Base-by-base conservation (phyloP, 1,284 basidiomycete species). In the Thelephora terrestris region DNA sequence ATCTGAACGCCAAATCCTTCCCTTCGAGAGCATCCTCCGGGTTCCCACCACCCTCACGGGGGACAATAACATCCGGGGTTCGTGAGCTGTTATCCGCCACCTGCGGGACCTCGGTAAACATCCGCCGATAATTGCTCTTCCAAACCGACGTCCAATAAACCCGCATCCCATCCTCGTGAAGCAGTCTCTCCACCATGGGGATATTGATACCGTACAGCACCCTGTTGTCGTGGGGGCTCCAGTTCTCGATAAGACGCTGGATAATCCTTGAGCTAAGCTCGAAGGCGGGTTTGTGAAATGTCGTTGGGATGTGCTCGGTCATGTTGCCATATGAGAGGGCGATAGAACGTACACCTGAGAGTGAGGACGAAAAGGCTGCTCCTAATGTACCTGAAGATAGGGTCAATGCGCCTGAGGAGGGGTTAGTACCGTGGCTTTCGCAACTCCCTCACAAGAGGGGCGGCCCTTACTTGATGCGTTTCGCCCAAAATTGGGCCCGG, bases 301-400 rank as follows among this genome's bases (percentile, higher is more conserved):
- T 56, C 3, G 63, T 54, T 1, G 89, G 81, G 10, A 83, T 84
- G 4, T 88, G 87, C 53, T 79, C 75, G 37, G 75, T 63, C 50
- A 94, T 80, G 18, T 78, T 87, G 27, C 90, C 92, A 62, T 92
- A 96, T 0, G 88, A 92, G 25, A 96, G 61, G 0, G 88, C 82
- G 55, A 91, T 86, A 24, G 87, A 73, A 45, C 85, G 75, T 39
- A 73, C 69, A 54, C 75, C 70, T 23, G 86, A 84, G 43, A 94
- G 66, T 1, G 90, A 81, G 1, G 84, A 80, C 14, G 87, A 85
- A 57, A 95, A 70, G 2, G 92, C 87, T 2, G 91, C 91, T 36
- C 93, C 92, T 52, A 96, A 75, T 1, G 93, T 96, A 0, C 93
- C 93, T 18, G 89, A 91, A 0, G 89, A 91, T 37, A 94, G 71